Evolutionary conservation across 768 basidiomycete genomes (phyloP).

Genomic region (Naematelia encephala): DNA sequence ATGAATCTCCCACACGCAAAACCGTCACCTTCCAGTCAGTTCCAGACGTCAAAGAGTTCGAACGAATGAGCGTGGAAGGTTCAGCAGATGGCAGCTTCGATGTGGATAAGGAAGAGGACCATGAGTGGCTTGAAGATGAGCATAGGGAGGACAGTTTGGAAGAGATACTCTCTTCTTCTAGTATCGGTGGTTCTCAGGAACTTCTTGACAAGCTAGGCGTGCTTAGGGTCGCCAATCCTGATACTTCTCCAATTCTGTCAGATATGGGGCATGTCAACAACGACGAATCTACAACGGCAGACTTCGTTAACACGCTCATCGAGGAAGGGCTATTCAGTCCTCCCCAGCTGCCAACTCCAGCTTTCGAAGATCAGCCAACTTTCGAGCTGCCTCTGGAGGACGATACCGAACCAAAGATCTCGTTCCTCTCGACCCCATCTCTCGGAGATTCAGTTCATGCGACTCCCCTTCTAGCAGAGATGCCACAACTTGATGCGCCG

Average conservation of each 20-base stretch:
- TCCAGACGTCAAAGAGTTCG: conserved; percentile 50
- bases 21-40: conserved; percentile 48
- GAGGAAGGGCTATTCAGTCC: conserved; percentile 50
- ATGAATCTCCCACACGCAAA: conserved; percentile 39
- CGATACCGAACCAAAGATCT: conserved; percentile 10
- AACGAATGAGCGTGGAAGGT: conserved; percentile 36
- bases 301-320: conserved; percentile 47
- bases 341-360: conserved; percentile 35
- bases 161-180: conserved; percentile 20
- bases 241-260: conserved; percentile 2
- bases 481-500: not conserved
- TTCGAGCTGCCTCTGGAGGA: conserved; percentile 24
- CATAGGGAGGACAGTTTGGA: conserved; percentile 24
- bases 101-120: conserved; percentile 25
- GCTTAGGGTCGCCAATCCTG: not conserved
- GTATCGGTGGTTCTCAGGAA: conserved; percentile 3
- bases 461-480: conserved; percentile 24
- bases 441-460: conserved; percentile 35
- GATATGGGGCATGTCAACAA: conserved; percentile 4
- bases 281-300: conserved; percentile 37
- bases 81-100: conserved; percentile 42
- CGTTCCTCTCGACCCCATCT: conserved; percentile 41
- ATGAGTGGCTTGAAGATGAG: conserved; percentile 14
- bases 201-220: not conserved
- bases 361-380: conserved; percentile 29